These are phyloP conservation scores for Botryotinia convoluta DNA, from an alignment of 2,329 filamentous ascomycete genomes.

Conservation along the genomic window DNA sequence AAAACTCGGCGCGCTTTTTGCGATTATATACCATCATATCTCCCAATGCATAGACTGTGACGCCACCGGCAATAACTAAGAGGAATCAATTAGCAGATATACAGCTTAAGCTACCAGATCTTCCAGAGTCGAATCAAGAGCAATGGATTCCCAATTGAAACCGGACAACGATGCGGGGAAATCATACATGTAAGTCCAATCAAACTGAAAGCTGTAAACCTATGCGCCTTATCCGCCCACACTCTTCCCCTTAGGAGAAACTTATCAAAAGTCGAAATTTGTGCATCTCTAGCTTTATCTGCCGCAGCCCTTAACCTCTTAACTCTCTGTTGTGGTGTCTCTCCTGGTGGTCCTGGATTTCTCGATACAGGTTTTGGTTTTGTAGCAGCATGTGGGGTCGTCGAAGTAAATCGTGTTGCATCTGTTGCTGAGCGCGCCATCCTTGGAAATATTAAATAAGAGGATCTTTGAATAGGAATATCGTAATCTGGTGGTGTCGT, in stretches of 20 bases:
- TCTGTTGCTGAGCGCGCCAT: slow-evolving; percentile 70
- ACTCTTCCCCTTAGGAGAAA: slow-evolving; percentile 36
- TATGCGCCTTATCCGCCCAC: slow-evolving; percentile 41
- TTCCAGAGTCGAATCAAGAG: background rate
- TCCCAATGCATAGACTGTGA: slow-evolving; percentile 62
- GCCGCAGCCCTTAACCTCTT: slow-evolving; percentile 39
- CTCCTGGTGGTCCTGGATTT: slow-evolving; percentile 32
- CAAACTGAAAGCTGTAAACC: slow-evolving; percentile 38
- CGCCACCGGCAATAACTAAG: slow-evolving; percentile 55
- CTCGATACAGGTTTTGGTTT: slow-evolving; percentile 45
- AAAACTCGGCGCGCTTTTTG: slow-evolving; percentile 60
- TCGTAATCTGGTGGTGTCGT: slow-evolving; percentile 11
- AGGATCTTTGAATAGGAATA: background rate
- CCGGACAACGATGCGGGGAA: background rate
- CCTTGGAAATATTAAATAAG: background rate
- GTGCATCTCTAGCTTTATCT: slow-evolving; percentile 35
- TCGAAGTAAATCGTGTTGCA: slow-evolving; percentile 75
- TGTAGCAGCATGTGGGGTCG: slow-evolving; percentile 66
- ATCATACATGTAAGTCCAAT: slow-evolving; percentile 39
- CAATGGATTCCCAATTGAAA: background rate
- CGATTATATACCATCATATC: slow-evolving; percentile 68
- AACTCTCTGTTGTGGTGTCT: slow-evolving; percentile 41
- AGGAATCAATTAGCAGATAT: slow-evolving; percentile 11
- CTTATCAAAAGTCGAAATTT: slow-evolving; percentile 37
- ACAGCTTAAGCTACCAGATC: slow-evolving; percentile 19